Evolutionary conservation across 192 early-diverging fungal species (phyloP).

Genomic region (Endogone sp.): DNA sequence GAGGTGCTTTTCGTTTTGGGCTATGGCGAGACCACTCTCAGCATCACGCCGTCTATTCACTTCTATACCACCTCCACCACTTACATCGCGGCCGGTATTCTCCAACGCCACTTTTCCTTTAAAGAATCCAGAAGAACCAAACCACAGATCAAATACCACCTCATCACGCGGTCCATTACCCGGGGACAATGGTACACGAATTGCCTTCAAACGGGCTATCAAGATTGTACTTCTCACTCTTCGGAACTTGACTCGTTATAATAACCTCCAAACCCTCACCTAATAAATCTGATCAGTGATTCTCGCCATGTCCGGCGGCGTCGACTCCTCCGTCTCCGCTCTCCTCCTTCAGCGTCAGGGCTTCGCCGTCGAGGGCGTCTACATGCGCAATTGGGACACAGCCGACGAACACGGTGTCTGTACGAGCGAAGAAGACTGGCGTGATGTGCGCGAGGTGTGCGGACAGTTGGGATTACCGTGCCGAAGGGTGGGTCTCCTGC

Average conservation of each 20-base stretch:
- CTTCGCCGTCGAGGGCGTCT: slow-evolving; percentile 71
- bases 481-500: neutral
- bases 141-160: neutral
- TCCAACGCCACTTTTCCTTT: no score
- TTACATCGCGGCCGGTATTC: no score
- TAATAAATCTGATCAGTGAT: slow-evolving; percentile 45
- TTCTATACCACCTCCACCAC: no score
- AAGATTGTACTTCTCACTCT: neutral
- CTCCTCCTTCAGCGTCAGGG: slow-evolving; percentile 65
- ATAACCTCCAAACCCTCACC: neutral
- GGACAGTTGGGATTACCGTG: slow-evolving; percentile 57
- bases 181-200: neutral
- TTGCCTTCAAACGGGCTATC: neutral
- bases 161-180: neutral
- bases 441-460: slow-evolving; percentile 73
- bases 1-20: no score
- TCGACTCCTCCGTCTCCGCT: slow-evolving; percentile 88
- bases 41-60: no score
- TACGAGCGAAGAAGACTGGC: slow-evolving; percentile 72
- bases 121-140: neutral
- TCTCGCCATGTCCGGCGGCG: slow-evolving; percentile 91
- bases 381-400: slow-evolving; percentile 96
- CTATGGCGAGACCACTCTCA: no score
- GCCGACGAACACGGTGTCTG: slow-evolving; percentile 75
- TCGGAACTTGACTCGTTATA: neutral